A percentile compares a stretch with the other conserved stretches of the same genome.
Conservation (phyloP, 495 filamentous ascomycete genomes). For the Neurospora sp. region DNA sequence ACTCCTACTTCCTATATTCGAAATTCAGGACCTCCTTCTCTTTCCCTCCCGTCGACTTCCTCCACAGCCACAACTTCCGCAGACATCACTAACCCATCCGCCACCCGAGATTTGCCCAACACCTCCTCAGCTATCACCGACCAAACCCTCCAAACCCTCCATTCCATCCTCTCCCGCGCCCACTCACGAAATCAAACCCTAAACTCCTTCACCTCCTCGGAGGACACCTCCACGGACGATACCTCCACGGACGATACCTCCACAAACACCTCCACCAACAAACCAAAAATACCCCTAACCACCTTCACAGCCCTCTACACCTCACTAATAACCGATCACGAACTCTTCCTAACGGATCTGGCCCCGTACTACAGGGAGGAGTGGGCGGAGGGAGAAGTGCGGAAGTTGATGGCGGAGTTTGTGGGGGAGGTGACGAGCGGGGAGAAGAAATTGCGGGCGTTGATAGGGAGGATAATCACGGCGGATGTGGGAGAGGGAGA, state of each 20-base stretch:
- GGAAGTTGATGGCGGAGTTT: not conserved
- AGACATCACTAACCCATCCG: not conserved
- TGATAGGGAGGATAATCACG: not conserved
- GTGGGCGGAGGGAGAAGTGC: not conserved
- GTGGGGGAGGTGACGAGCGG: not conserved
- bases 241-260: not conserved
- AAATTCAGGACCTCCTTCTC: not conserved
- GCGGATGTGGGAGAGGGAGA: not conserved
- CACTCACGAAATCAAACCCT: not conserved
- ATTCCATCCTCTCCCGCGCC: not conserved
- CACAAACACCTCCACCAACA: too few relatives aligned
- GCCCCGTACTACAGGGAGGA: not conserved
- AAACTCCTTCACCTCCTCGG: not conserved
- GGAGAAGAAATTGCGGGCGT: not conserved
- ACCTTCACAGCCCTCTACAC: not conserved
- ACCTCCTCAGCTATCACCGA: not conserved
- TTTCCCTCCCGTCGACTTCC: not conserved
- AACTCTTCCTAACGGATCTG: not conserved
- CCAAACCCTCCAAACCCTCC: not conserved
- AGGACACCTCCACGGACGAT: not conserved
- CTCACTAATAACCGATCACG: not conserved
- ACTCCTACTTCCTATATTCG: not conserved
- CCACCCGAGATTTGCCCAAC: not conserved
- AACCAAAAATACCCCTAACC: too few relatives aligned
- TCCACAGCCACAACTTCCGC: not conserved